These are phyloP conservation scores for Volvox reticuliferus DNA, from an alignment of 139 green algal species.

Conservation along the genomic window DNA sequence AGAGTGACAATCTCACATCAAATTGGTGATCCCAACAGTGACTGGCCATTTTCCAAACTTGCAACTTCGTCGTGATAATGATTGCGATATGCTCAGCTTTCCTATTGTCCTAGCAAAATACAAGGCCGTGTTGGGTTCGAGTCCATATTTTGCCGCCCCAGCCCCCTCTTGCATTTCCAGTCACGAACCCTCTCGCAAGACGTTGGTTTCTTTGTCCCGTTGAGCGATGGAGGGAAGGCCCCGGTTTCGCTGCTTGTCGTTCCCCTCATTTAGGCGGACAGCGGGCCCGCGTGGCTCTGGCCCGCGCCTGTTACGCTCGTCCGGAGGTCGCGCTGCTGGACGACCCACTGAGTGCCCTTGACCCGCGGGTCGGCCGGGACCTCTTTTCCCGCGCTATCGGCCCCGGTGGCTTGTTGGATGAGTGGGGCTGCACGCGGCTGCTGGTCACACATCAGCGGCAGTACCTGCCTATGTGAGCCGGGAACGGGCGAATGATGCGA, in stretches of 20 bases:
- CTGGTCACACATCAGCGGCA: constrained; percentile 94
- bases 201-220: too few relatives aligned
- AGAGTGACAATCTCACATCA: too few relatives aligned
- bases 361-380: constrained; percentile 79
- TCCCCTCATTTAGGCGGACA: constrained; percentile 68
- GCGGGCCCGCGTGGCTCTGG: constrained; percentile 83
- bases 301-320: constrained; percentile 79
- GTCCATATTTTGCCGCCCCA: too few relatives aligned
- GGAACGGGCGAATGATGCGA: neutral
- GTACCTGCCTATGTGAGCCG: constrained; percentile 75
- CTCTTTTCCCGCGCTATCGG: constrained; percentile 84
- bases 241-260: neutral
- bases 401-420: constrained; percentile 69
- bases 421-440: constrained; percentile 72
- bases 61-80: too few relatives aligned
- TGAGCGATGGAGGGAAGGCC: too few relatives aligned
- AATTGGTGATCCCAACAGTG: too few relatives aligned
- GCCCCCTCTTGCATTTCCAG: too few relatives aligned
- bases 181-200: too few relatives aligned
- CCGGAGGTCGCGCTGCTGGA: constrained; percentile 86
- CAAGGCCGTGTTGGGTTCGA: too few relatives aligned
- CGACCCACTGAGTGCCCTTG: constrained; percentile 90
- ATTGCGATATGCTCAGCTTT: too few relatives aligned
- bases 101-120: too few relatives aligned
- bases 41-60: too few relatives aligned